Evolutionary conservation across 2,329 filamentous ascomycete genomes (phyloP), one percentile per base, ranked within the genome.

Genomic region (Didymella glomerata): DNA sequence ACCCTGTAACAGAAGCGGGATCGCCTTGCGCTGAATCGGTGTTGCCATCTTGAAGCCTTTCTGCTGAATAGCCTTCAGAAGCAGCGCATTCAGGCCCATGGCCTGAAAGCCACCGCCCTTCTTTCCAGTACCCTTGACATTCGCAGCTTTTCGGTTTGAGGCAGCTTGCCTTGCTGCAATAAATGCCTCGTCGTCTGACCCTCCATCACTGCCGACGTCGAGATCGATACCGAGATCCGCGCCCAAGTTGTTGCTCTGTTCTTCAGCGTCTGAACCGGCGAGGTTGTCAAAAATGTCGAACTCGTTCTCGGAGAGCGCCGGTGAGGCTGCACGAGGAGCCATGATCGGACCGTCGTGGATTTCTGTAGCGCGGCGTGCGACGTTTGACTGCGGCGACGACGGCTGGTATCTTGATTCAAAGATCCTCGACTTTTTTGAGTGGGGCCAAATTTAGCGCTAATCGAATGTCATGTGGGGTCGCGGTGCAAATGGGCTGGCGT

Each of bases 1-100:
- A 53, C 90, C 87, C 62, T 96, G 91, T 68, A 98, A 83, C 54
- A 99, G 88, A 54, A 98, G 83, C 4, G 95, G 96, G 47, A 99
- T 97, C 2, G 95, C 92, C 79, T 98, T 98, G 68, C 95, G 88
- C 81, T 99, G 95, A 77, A 99, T 99, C 0, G 95, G 95, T 0
- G 95, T 99, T 4, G 96, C 96, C 2, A 98, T 92, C 0, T 90
- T 92, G 79, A 97, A 99, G 16, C 95, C 96, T 80, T 98, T 99
- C 69, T 91, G 86, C 13, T 91, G 86, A 65, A 99, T 98, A 2
- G 95, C 92, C 73, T 96, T 95, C 24, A 99, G 83, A 4, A 99
- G 83, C 67, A 90, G 89, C 11, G 88, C 83, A 79, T 91, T 96
- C 56, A 98, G 81, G 58, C 91, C 88, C 93, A 99, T 97, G 46